Evolutionary conservation across 2,329 filamentous ascomycete genomes (phyloP), one percentile per base, ranked within the genome.

Genomic region (Berkeleyomyces basicola): DNA sequence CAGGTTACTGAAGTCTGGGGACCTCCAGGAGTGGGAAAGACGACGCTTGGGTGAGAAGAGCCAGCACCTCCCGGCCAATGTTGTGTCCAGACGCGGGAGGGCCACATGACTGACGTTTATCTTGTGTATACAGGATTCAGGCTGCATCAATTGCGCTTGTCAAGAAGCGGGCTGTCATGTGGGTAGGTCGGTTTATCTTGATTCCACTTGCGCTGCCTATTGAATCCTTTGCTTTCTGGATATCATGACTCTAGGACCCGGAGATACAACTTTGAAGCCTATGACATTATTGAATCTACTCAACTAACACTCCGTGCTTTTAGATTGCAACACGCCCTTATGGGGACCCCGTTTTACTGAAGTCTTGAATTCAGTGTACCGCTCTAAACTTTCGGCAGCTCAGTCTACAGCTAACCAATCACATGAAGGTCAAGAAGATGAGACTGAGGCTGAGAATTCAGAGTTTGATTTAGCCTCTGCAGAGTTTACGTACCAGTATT

Each of bases 1-100:
- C 87, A 90, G 71, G 79, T 96, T 49, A 88, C 87, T 3, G 92
- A 97, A 72, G 75, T 96, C 59, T 95, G 88, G 81, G 92, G 92
- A 0, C 90, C 91, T 9, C 86, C 89, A 7, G 91, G 90, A 1
- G 82, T 82, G 36, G 92, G 91, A 39, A 96, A 95, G 77, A 95
- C 90, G 3, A 79, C 86, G 10, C 76, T 96, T 68, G 87, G 85
- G 87, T 92, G 77, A 74, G 82, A 55, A 51, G 47, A 53, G 36
- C 7, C 55, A 44, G 33, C 42, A 33, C 42, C 7, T 10, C 33
- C 57, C n/a, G 16, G 31, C 39, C 47, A 53, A 33, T 33, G 7
- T 33, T 7, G 23, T 14, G 10, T 14, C n/a, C 33, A 31, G 23
- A 14, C 16, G 23, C 3, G 9, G 11, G 33, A 51, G 43, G n/a